These are phyloP conservation scores for Erodium chrysanthum DNA, from an alignment of 441 rosid species.

Conservation along the genomic window DNA sequence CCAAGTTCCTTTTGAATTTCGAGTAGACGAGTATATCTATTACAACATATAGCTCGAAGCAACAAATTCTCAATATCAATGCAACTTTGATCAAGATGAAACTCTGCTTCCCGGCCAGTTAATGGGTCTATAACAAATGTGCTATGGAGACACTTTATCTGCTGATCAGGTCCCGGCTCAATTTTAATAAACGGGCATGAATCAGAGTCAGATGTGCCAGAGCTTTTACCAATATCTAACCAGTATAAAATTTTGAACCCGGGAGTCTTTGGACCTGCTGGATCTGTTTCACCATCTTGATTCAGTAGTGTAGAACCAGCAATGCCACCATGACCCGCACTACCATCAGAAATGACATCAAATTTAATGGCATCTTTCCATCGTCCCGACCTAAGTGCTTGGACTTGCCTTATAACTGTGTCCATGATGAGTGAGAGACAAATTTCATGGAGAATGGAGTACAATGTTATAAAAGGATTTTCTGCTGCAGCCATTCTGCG, in stretches of 20 bases:
- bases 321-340: conserved; percentile 24
- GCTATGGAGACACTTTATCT: conserved; percentile 68
- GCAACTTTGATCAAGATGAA: conserved; percentile 69
- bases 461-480: conserved; percentile 63
- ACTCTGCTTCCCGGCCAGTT: conserved; percentile 69
- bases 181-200: conserved; percentile 65
- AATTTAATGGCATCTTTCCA: conserved; percentile 95
- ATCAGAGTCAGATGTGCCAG: conserved; percentile 36
- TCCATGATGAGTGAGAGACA: conserved; percentile 86
- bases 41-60: conserved; percentile 76
- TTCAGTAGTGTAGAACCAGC: conserved; percentile 39
- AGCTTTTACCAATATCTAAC: conserved; percentile 61
- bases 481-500: conserved; percentile 90
- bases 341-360: conserved; percentile 66
- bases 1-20: conserved; percentile 84
- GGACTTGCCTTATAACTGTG: conserved; percentile 89
- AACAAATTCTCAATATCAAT: conserved; percentile 84
- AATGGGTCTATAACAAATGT: conserved; percentile 75
- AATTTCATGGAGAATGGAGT: conserved; percentile 80
- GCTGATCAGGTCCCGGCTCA: conserved; percentile 81
- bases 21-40: conserved; percentile 82
- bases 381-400: conserved; percentile 74
- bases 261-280: conserved; percentile 60
- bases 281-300: conserved; percentile 84
- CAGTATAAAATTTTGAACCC: conserved; percentile 82